These are phyloP conservation scores for Linnemannia schmuckeri DNA, from an alignment of 192 early-diverging fungal species.

Conservation along the genomic window DNA sequence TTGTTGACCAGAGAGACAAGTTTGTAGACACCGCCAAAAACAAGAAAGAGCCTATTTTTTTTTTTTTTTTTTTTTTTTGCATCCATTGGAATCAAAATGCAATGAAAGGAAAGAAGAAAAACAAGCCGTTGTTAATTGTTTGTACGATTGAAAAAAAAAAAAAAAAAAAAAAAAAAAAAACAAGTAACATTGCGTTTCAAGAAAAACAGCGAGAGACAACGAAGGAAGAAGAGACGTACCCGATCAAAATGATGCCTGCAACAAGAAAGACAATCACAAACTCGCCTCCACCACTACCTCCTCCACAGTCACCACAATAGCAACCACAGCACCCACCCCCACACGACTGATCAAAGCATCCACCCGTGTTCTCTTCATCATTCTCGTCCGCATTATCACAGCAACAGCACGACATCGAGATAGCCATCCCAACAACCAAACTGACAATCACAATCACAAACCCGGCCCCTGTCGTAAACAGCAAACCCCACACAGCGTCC, in stretches of 20 bases:
- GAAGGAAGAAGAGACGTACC: conserved; percentile 5
- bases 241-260: neutral
- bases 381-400: neutral
- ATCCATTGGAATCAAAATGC: neutral
- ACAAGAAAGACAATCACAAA: neutral
- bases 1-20: conserved; percentile 2
- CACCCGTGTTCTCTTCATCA: neutral
- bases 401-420: neutral
- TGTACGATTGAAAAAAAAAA: neutral
- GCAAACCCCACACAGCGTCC: conserved; percentile 15
- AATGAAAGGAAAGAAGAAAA: neutral
- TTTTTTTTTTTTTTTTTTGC: neutral
- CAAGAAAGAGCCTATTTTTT: conserved; percentile 6
- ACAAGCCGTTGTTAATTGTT: neutral
- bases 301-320: neutral
- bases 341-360: neutral
- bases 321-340: neutral
- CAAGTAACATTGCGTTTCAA: too few species aligned
- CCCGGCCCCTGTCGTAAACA: conserved; percentile 10
- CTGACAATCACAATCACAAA: conserved; percentile 11
- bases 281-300: neutral
- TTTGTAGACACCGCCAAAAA: conserved; percentile 26
- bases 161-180: neutral
- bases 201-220: neutral
- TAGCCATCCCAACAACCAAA: neutral